These are phyloP conservation scores for Tuber umbilicatum DNA, from an alignment of 495 filamentous ascomycete species.

Conservation along the genomic window DNA sequence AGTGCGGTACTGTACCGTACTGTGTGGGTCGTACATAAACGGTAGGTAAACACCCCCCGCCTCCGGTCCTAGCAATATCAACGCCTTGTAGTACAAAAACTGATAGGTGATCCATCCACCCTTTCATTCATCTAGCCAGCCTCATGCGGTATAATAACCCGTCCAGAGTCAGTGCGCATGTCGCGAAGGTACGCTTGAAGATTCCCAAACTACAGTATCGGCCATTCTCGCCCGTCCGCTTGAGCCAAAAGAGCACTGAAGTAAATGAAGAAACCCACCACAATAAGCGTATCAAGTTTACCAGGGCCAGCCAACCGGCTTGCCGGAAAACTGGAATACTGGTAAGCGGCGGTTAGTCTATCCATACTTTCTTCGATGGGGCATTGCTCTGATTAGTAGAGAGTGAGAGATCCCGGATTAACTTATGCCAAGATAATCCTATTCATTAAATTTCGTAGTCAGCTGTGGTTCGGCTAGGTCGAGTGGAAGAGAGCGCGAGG, in stretches of 20 bases:
- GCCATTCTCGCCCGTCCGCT: background rate
- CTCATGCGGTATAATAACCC: background rate
- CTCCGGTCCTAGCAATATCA: background rate
- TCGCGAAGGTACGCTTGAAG: background rate
- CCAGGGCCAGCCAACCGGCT: background rate
- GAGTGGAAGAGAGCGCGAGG: background rate
- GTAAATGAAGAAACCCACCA: background rate
- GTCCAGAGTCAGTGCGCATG: background rate
- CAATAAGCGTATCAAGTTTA: background rate
- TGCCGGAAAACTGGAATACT: background rate
- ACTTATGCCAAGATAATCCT: background rate
- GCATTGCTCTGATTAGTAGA: background rate
- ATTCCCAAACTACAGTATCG: background rate
- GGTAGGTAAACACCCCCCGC: background rate
- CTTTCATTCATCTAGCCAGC: background rate
- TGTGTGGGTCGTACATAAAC: background rate
- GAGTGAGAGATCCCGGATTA: background rate
- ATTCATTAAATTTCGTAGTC: background rate
- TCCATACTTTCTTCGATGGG: background rate
- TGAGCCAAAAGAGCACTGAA: background rate
- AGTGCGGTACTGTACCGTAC: background rate
- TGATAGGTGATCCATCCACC: background rate
- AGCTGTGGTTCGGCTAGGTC: background rate
- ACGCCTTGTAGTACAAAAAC: background rate
- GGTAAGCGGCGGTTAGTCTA: background rate